A percentile compares a stretch with the other conserved stretches of the same genome.
Conservation (phyloP, 805 yeast genomes). For the Torulaspora franciscae region DNA sequence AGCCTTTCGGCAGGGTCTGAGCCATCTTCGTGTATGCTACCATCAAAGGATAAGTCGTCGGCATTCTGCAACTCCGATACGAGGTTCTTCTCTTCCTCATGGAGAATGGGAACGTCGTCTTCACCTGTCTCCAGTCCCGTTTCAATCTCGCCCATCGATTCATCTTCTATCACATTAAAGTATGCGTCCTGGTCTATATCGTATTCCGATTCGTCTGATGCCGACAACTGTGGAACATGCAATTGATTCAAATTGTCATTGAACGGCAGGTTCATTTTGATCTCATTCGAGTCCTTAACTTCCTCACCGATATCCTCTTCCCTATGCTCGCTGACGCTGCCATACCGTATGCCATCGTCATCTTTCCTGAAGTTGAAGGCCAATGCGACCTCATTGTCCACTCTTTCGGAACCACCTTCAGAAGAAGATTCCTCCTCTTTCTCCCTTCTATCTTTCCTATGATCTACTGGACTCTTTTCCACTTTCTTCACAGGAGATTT, state of each 20-base stretch:
- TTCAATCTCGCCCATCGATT: conserved; percentile 34
- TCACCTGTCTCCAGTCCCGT: conserved; percentile 34
- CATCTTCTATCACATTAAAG: conserved; percentile 28
- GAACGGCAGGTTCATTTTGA: conserved; percentile 2
- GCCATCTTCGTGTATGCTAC: conserved; percentile 33
- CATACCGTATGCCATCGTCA: conserved; percentile 38
- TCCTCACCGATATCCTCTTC: conserved; percentile 25
- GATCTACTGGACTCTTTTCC: conserved; percentile 1
- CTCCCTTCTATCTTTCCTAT: conserved; percentile 26
- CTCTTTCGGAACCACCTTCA: conserved; percentile 12
- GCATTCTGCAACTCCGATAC: conserved; percentile 31
- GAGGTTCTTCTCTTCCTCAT: conserved; percentile 33
- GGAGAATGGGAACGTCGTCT: conserved; percentile 31
- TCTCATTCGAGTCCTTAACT: conserved; percentile 18
- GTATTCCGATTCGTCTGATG: conserved; percentile 35
- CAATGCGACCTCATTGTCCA: conserved; percentile 17
- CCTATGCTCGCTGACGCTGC: conserved; percentile 36
- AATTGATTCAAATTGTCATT: conserved; percentile 20
- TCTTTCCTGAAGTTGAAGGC: conserved; percentile 29
- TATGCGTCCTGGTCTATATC: conserved; percentile 34
- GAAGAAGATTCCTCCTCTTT: conserved; percentile 41
- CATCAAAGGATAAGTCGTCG: conserved; percentile 33
- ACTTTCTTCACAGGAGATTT: conserved; percentile 13
- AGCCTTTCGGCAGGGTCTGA: conserved; percentile 30
- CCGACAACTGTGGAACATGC: conserved; percentile 32